Evolutionary conservation across 1,284 basidiomycete species (phyloP).

Genomic region (Papiliotrema fonsecae): DNA sequence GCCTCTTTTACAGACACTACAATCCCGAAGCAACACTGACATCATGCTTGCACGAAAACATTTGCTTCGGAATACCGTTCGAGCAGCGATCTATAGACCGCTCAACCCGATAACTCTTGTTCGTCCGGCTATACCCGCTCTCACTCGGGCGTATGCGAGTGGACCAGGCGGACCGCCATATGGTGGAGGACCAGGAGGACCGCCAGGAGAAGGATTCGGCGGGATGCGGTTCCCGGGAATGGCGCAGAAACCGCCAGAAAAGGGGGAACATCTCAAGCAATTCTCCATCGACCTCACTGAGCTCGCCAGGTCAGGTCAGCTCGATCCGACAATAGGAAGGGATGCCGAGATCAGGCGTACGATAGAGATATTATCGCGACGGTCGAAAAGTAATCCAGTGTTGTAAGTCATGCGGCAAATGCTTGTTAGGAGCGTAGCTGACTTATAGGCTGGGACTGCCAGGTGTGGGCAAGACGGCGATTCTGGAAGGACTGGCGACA

Average conservation of each 20-base stretch:
- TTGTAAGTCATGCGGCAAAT: slow-evolving; percentile 23
- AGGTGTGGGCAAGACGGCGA: slow-evolving; percentile 87
- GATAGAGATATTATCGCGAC: slow-evolving; percentile 68
- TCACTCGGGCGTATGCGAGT: slow-evolving; percentile 21
- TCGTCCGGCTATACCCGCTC: neutral
- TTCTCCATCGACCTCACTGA: slow-evolving; percentile 80
- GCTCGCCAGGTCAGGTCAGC: slow-evolving; percentile 72
- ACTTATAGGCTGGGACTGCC: slow-evolving; percentile 51
- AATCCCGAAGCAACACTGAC: too few species aligned
- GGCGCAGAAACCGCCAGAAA: slow-evolving; percentile 47
- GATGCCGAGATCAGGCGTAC: slow-evolving; percentile 88
- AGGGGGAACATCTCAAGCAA: slow-evolving; percentile 78
- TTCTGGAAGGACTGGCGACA: slow-evolving; percentile 79
- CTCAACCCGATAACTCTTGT: slow-evolving; percentile 1
- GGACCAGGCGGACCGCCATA: slow-evolving; percentile 3
- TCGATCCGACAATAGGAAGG: slow-evolving; percentile 84
- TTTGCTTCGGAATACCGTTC: slow-evolving; percentile 8
- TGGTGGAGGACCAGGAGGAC: slow-evolving; percentile 20
- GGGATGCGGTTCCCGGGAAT: slow-evolving; percentile 34
- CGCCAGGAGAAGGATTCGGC: slow-evolving; percentile 16
- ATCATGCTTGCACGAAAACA: slow-evolving; percentile 18
- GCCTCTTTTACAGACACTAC: too few species aligned
- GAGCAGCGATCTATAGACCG: slow-evolving; percentile 2
- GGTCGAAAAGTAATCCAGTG: slow-evolving; percentile 85
- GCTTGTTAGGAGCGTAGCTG: neutral